A percentile compares a stretch with the other conserved stretches of the same genome.
Conservation (phyloP, 192 early-diverging fungal genomes). For the Coemansia sp. region DNA sequence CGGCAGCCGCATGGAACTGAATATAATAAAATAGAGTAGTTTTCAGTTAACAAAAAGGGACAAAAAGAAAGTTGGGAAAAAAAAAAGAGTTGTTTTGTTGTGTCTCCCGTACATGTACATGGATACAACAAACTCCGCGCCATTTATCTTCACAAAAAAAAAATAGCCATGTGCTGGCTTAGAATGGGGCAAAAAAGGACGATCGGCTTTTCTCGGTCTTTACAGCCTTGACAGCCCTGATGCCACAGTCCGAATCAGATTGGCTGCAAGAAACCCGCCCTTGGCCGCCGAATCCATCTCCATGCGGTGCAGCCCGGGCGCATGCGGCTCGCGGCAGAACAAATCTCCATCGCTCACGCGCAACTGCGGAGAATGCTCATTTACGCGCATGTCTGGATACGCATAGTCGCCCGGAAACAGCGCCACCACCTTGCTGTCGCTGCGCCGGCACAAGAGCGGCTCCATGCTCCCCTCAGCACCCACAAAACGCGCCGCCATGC, state of each 20-base stretch:
- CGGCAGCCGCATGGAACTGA: constrained; percentile 35
- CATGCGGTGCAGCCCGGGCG: constrained; percentile 22
- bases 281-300: constrained; percentile 15
- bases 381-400: constrained; percentile 8
- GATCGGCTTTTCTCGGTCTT: not conserved
- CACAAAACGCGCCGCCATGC: not conserved
- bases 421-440: constrained; percentile 23
- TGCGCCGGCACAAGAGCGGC: constrained; percentile 26
- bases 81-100: too few species aligned
- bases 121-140: too few species aligned
- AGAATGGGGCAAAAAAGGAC: too few species aligned
- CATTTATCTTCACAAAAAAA: not conserved
- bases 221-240: not conserved
- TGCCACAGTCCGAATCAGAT: not conserved
- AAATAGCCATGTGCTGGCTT: too few species aligned
- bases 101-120: too few species aligned
- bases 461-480: constrained; percentile 1
- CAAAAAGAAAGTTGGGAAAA: too few species aligned
- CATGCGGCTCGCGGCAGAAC: not conserved
- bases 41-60: too few species aligned
- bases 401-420: constrained; percentile 45
- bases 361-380: not conserved
- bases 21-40: too few species aligned
- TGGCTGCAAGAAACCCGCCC: constrained; percentile 27
- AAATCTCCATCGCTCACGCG: not conserved